Percentiles rank a stretch among this genome's conserved stretches.
Evolutionary conservation across 2,329 filamentous ascomycete genomes (phyloP).

Genomic region (Elsinoe ampelina): DNA sequence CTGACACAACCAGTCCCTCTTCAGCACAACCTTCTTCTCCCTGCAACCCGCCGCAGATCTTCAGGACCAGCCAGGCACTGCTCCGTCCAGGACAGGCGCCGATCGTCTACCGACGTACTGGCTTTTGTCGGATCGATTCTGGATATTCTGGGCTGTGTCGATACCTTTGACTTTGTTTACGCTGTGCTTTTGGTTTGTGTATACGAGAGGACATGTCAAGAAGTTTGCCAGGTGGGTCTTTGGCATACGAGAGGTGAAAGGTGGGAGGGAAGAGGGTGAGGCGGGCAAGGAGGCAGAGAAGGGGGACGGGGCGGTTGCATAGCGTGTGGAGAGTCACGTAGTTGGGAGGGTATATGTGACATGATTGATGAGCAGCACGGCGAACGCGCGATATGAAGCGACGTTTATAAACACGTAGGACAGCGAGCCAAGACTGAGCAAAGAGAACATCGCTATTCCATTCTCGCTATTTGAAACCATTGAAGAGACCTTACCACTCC

Average conservation of each 20-base stretch:
- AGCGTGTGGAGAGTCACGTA: too few species aligned
- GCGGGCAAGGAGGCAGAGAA: too few species aligned
- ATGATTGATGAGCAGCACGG: too few species aligned
- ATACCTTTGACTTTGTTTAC: constrained; percentile 6
- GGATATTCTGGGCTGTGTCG: constrained; percentile 11
- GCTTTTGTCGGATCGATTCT: constrained; percentile 7
- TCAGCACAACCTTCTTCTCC: constrained; percentile 15
- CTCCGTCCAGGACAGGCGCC: not conserved
- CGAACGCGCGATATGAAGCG: too few species aligned
- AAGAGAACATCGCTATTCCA: not conserved
- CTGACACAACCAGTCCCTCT: constrained; percentile 8
- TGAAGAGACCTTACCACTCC: constrained; percentile 56
- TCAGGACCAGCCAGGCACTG: not conserved
- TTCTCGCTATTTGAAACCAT: not conserved
- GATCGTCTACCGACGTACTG: not conserved
- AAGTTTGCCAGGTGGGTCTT: too few species aligned
- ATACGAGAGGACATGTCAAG: not conserved
- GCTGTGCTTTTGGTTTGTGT: not conserved
- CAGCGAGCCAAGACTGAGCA: not conserved
- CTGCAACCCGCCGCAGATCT: not conserved
- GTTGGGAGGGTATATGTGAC: too few species aligned
- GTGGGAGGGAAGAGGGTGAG: too few species aligned
- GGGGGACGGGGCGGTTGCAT: too few species aligned
- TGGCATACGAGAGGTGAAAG: too few species aligned
- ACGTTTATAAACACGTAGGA: too few species aligned